Conservation (phyloP, 169 alveolate genomes). For the Eimeria acervulina region DNA sequence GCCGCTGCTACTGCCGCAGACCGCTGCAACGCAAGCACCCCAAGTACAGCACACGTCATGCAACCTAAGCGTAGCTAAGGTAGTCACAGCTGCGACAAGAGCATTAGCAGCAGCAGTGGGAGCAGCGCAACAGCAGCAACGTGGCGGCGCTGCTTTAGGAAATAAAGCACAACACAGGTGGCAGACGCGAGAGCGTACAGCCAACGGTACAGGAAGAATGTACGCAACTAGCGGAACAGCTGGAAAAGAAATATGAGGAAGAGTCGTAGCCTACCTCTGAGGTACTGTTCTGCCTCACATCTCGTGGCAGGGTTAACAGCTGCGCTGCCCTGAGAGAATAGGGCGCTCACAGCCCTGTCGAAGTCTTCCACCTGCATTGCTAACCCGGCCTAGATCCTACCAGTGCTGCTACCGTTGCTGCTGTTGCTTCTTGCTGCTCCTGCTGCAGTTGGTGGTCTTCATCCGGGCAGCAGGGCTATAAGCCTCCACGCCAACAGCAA, state of each 20-base stretch:
- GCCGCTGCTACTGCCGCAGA: conserved; percentile 69
- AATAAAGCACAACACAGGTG: neutral
- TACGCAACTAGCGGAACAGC: neutral
- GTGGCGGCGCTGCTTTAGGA: neutral
- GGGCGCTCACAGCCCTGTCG: conserved; percentile 75
- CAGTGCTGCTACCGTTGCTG: conserved; percentile 45
- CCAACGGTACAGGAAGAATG: neutral
- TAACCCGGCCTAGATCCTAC: neutral
- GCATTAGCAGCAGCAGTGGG: neutral
- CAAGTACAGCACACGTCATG: neutral
- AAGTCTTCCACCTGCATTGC: conserved; percentile 54
- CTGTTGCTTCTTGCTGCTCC: neutral
- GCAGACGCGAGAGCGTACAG: neutral
- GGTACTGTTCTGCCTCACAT: conserved; percentile 63
- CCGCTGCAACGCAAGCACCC: conserved; percentile 24
- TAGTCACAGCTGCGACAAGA: neutral
- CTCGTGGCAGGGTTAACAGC: conserved; percentile 41
- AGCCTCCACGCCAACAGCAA: conserved; percentile 48
- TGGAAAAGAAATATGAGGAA: neutral
- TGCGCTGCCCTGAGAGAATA: conserved; percentile 63
- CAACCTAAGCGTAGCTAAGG: neutral
- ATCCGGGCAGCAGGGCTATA: conserved; percentile 17
- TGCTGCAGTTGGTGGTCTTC: conserved; percentile 26
- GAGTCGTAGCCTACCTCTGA: conserved; percentile 20
- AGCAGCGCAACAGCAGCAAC: neutral